These are phyloP conservation scores for Termitomyces sp. DNA, from an alignment of 1,284 basidiomycete genomes.

Conservation along the genomic window DNA sequence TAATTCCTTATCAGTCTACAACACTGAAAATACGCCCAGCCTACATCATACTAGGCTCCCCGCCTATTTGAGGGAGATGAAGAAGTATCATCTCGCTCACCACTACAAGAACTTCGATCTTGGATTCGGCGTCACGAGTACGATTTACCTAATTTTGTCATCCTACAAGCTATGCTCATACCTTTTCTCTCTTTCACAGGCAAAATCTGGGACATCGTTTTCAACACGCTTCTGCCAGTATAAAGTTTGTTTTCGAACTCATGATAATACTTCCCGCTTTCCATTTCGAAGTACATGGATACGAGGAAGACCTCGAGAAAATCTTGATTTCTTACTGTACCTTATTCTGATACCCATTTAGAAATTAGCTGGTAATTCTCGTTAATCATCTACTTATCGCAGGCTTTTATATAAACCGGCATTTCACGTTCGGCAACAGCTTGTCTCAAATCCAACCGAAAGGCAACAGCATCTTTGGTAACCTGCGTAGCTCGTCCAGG, in stretches of 20 bases:
- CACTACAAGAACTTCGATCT: slow-evolving; percentile 99
- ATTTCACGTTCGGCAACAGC: neutral
- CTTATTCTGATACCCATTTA: neutral
- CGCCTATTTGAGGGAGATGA: slow-evolving; percentile 85
- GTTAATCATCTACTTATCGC: neutral
- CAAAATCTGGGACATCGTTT: slow-evolving; percentile 94
- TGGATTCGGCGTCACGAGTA: slow-evolving; percentile 95
- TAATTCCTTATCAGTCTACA: neutral
- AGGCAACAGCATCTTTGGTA: neutral
- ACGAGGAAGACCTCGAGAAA: neutral
- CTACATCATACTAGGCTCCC: slow-evolving; percentile 90
- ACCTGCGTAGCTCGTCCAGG: too few species aligned
- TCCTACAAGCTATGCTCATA: neutral
- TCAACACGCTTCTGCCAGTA: slow-evolving; percentile 76
- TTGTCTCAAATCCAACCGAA: neutral
- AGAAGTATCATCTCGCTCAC: slow-evolving; percentile 98
- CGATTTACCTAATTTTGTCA: slow-evolving; percentile 20
- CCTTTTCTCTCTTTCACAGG: slow-evolving; percentile 32
- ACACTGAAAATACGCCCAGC: slow-evolving; percentile 28
- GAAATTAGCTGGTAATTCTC: neutral
- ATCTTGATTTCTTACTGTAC: neutral
- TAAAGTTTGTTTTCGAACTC: slow-evolving; percentile 22
- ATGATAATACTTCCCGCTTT: neutral
- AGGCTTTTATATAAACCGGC: neutral
- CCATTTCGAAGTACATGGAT: too few species aligned